Conservation (phyloP, 306 rosid genomes). For the Corylus avellana region DNA sequence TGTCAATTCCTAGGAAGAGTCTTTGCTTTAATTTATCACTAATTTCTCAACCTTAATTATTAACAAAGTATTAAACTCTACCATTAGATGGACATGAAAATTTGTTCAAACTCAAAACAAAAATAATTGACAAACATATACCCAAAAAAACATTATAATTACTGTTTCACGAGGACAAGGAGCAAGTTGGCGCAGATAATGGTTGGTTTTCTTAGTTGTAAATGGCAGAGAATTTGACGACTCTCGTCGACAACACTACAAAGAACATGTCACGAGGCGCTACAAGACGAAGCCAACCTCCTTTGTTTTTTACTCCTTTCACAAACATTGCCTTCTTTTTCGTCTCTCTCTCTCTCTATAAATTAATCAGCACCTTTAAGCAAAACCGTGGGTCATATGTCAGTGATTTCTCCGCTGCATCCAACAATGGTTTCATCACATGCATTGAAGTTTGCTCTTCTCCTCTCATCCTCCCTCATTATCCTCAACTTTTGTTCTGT, state of each 20-base stretch:
- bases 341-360: conserved; percentile 10
- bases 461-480: conserved; percentile 9
- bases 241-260: conserved; percentile 1
- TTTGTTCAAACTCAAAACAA: no score
- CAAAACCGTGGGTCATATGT: conserved; percentile 28
- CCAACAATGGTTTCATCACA: conserved; percentile 35
- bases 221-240: not conserved
- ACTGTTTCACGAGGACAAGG: not conserved
- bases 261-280: conserved; percentile 36
- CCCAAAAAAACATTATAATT: no score
- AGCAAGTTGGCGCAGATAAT: not conserved
- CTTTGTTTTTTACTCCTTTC: not conserved
- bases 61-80: no score
- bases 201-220: not conserved
- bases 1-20: no score
- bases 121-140: no score
- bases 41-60: no score
- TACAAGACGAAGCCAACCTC: conserved; percentile 25
- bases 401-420: conserved; percentile 14
- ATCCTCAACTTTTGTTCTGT: not conserved
- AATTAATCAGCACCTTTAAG: conserved; percentile 31
- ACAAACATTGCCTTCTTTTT: not conserved
- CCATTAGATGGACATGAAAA: no score
- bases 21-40: no score
- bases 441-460: conserved; percentile 34